These are phyloP conservation scores for Camelina hispida DNA, from an alignment of 345 rosid genomes.

Conservation along the genomic window DNA sequence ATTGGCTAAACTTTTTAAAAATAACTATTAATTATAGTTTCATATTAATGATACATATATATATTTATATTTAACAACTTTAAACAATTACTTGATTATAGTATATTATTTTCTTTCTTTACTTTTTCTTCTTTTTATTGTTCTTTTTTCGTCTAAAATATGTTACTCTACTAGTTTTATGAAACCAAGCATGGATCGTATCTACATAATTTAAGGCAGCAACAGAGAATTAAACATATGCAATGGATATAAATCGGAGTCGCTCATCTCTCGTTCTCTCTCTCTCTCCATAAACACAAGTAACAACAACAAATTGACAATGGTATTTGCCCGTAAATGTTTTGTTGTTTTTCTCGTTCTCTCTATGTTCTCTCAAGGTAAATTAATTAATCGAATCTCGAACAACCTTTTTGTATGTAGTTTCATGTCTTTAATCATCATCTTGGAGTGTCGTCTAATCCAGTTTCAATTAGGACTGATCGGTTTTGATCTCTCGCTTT, in stretches of 20 bases:
- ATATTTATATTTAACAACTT: not conserved
- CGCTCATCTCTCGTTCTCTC: not conserved
- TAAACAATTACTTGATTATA: not conserved
- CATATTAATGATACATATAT: not conserved
- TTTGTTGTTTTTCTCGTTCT: constrained; percentile 20
- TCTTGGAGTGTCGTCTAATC: not conserved
- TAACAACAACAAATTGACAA: constrained; percentile 31
- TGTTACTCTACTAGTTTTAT: not conserved
- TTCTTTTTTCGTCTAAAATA: not conserved
- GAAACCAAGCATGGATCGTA: not conserved
- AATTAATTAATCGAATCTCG: constrained; percentile 10
- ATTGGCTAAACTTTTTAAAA: no score
- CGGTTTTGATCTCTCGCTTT: not conserved
- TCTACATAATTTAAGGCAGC: constrained; percentile 6
- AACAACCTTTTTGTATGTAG: not conserved
- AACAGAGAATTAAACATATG: constrained; percentile 6
- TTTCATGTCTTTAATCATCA: constrained; percentile 5
- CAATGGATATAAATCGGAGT: constrained; percentile 11
- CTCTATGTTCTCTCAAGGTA: constrained; percentile 40
- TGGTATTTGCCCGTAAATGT: constrained; percentile 35
- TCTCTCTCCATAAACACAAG: not conserved
- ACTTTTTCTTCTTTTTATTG: not conserved
- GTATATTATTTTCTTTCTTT: not conserved
- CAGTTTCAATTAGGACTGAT: constrained; percentile 2
- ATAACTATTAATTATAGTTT: no score